A percentile compares a stretch with the other conserved stretches of the same genome.
phyloP scores from a whole-genome alignment of 1,284 basidiomycete species.

The Microbotryum scabiosae region DNA sequence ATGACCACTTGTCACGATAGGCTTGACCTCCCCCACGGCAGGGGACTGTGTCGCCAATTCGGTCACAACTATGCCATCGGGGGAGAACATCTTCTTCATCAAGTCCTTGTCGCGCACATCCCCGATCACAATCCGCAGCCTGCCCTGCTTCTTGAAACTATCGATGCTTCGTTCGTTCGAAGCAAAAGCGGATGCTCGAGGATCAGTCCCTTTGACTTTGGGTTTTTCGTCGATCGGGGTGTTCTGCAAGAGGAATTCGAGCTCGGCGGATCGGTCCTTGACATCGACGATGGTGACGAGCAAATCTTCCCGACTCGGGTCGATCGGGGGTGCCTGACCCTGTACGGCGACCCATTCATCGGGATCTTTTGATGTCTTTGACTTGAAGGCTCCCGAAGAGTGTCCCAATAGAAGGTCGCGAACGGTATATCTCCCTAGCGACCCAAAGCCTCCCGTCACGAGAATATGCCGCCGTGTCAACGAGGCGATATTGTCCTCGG shows the following conservation, averaged over 20 bases:
- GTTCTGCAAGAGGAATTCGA: constrained; percentile 32
- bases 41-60: constrained; percentile 4
- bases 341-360: constrained; percentile 2
- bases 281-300: constrained; percentile 30
- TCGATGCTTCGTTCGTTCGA: constrained; percentile 28
- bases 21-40: constrained; percentile 13
- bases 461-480: constrained; percentile 30
- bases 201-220: constrained; percentile 31
- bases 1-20: constrained; percentile 21
- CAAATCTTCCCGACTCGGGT: constrained; percentile 18
- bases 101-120: constrained; percentile 27
- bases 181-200: constrained; percentile 32
- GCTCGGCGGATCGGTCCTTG: constrained; percentile 25
- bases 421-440: constrained; percentile 31
- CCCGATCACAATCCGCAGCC: constrained; percentile 28
- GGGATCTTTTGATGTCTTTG: not conserved
- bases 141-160: constrained; percentile 25
- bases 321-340: not conserved
- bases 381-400: not conserved
- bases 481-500: constrained; percentile 6
- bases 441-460: constrained; percentile 34
- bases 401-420: constrained; percentile 29
- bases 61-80: constrained; percentile 8
- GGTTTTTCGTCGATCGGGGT: constrained; percentile 28
- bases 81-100: constrained; percentile 14